Base-by-base conservation (phyloP, 805 yeast species). In the Hanseniaspora clermontiae region DNA sequence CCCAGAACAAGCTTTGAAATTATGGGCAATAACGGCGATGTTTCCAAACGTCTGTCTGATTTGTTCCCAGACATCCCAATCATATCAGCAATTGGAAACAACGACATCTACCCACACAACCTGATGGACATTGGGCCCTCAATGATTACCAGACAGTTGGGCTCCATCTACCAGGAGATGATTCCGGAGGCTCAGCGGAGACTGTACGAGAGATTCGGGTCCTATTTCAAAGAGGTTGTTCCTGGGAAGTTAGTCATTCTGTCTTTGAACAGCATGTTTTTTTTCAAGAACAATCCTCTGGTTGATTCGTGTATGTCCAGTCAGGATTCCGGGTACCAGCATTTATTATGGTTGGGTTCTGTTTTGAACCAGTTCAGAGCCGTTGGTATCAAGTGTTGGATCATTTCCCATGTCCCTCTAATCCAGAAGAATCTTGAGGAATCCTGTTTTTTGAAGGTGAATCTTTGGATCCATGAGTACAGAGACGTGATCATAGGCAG, bases 51-150 rank as follows among this genome's bases (percentile, higher is more conserved):
- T 56, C 31, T 54, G 31, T 8, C 19, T 8, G 62, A 7, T n/a
- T 49, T 27, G 59, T 49, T 43, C 36, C 43, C 49, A n/a, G 72
- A 72, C 37, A 70, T 75, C 60, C 72, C 71, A 43, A 77, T 75
- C 5, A 71, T 87, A 34, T 95, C 95, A 38, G 76, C 84, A 55
- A 67, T 87, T 43, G 96, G 96, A 1, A 87, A 87, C 65, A 87
- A 87, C 65, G 95, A 88, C 66, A 95, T 87, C 3, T 87, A 80
- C 66, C 95, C 96, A 0, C 96, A 87, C 70, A 87, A 87, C 65
- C 71, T 87, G 66, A 84, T 86, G 67, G 79, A 91, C 0, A 80
- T 88, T 0, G 96, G 96, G 0, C 95, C 96, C 15, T 85, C 95
- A n/a, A 69, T 84, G 59, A 95, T 87, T 66, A 87, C 95, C 0